Evolutionary conservation across 1,284 basidiomycete species (phyloP).

Genomic region (Leccinum brunneo-olivaceum): DNA sequence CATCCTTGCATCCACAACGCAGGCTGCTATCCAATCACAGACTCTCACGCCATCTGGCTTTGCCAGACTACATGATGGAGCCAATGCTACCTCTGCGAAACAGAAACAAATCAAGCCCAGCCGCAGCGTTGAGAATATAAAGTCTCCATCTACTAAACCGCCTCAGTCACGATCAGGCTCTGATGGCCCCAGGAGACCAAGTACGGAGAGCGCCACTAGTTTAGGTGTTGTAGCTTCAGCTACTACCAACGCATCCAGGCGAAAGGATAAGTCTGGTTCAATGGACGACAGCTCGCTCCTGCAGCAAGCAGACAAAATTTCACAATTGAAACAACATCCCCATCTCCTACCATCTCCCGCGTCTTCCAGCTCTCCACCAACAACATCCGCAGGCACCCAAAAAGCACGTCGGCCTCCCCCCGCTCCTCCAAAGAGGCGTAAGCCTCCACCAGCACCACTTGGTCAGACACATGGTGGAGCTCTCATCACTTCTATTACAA

Average conservation of each 20-base stretch:
- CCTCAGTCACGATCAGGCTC: constrained; percentile 31
- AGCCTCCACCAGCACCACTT: constrained; percentile 57
- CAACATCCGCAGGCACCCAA: constrained; percentile 3
- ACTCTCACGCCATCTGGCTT: constrained; percentile 24
- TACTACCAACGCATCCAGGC: constrained; percentile 16
- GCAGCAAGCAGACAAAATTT: constrained; percentile 14
- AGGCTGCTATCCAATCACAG: constrained; percentile 17
- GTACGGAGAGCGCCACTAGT: constrained; percentile 48
- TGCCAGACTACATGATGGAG: constrained; percentile 25
- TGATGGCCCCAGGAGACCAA: constrained; percentile 37
- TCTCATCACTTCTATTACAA: constrained; percentile 47
- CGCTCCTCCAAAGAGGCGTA: constrained; percentile 54
- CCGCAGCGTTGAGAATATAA: constrained; percentile 55
- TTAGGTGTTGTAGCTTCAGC: constrained; percentile 40
- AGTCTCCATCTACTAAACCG: constrained; percentile 16
- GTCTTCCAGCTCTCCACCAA: constrained; percentile 15
- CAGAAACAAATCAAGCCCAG: constrained; percentile 46
- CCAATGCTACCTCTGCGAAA: constrained; percentile 25
- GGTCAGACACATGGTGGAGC: constrained; percentile 38
- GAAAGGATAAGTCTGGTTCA: constrained; percentile 31
- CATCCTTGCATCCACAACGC: constrained; percentile 32
- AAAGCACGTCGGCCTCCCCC: constrained; percentile 35
- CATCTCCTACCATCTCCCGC: constrained; percentile 14
- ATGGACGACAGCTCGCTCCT: constrained; percentile 24
- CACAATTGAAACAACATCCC: constrained; percentile 12